phyloP scores from a whole-genome alignment of 805 yeast species.

The Torulaspora microellipsoides region DNA sequence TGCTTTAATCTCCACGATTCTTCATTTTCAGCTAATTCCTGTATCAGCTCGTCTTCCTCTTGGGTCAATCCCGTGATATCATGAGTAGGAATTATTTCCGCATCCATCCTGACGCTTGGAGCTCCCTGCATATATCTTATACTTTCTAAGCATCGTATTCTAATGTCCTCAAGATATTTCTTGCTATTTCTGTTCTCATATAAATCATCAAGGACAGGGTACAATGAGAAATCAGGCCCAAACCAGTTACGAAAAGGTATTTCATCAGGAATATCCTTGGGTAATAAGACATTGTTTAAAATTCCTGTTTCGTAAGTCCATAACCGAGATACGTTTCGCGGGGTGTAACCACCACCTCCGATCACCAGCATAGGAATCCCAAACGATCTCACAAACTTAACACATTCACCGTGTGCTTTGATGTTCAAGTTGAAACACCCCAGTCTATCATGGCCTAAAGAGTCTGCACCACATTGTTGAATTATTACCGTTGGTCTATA shows the following conservation, averaged over 20 bases:
- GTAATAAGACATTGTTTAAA: conserved; percentile 71
- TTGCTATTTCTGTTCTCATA: conserved; percentile 83
- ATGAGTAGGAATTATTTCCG: conserved; percentile 70
- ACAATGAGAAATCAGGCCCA: conserved; percentile 87
- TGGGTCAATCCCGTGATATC: conserved; percentile 41
- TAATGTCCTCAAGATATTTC: conserved; percentile 75
- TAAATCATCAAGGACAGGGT: conserved; percentile 74
- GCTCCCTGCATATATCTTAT: conserved; percentile 81
- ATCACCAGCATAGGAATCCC: conserved; percentile 87
- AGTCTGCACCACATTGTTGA: conserved; percentile 98
- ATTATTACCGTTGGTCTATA: conserved; percentile 95
- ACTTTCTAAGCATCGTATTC: conserved; percentile 72
- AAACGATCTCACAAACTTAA: conserved; percentile 77
- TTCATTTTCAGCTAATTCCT: conserved; percentile 33
- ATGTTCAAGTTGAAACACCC: conserved; percentile 95
- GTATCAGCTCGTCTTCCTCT: conserved; percentile 39
- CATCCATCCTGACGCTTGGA: conserved; percentile 86
- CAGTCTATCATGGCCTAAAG: conserved; percentile 88
- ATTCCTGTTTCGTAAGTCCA: conserved; percentile 95
- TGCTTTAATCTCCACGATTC: conserved; percentile 35
- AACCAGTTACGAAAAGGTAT: conserved; percentile 78
- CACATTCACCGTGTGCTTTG: conserved; percentile 95
- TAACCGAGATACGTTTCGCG: conserved; percentile 91
- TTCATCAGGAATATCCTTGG: conserved; percentile 66
- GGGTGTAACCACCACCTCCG: conserved; percentile 99